phyloP scores from a whole-genome alignment of 257 asterid species.

The Petrea volubilis region DNA sequence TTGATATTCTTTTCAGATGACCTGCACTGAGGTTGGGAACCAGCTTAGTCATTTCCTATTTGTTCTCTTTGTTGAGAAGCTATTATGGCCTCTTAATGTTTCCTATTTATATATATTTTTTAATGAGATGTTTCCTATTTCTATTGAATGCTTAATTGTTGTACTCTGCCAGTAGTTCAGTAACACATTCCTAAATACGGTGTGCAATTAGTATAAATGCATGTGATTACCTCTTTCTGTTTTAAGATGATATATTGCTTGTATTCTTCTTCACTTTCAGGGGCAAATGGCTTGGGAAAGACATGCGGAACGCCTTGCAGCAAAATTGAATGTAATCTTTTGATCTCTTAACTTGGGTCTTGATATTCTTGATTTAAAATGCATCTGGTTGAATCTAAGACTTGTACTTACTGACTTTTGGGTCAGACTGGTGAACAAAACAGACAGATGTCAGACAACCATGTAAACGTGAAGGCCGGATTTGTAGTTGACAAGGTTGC shows the following conservation, averaged over 20 bases:
- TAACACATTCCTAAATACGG: conserved; percentile 8
- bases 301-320: conserved; percentile 10
- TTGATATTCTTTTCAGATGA: neutral
- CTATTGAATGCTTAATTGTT: neutral
- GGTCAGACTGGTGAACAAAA: conserved; percentile 27
- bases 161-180: conserved; percentile 9
- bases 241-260: neutral
- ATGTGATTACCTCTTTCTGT: conserved; percentile 4
- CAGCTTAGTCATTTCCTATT: neutral
- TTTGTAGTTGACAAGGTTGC: conserved; percentile 49
- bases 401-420: conserved; percentile 17
- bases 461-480: conserved; percentile 9
- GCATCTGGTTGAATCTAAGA: conserved; percentile 16
- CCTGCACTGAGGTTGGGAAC: neutral
- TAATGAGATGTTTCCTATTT: conserved; percentile 1
- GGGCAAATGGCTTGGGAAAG: conserved; percentile 24
- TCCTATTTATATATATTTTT: neutral
- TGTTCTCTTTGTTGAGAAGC: conserved; percentile 11
- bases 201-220: neutral
- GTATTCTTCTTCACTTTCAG: conserved; percentile 29
- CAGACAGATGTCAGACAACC: conserved; percentile 3
- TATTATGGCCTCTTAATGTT: neutral
- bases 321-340: conserved; percentile 25
- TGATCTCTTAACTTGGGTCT: neutral
- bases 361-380: conserved; percentile 11